Conservation (phyloP, 495 filamentous ascomycete species). For the Aeminium ludgeri region DNA sequence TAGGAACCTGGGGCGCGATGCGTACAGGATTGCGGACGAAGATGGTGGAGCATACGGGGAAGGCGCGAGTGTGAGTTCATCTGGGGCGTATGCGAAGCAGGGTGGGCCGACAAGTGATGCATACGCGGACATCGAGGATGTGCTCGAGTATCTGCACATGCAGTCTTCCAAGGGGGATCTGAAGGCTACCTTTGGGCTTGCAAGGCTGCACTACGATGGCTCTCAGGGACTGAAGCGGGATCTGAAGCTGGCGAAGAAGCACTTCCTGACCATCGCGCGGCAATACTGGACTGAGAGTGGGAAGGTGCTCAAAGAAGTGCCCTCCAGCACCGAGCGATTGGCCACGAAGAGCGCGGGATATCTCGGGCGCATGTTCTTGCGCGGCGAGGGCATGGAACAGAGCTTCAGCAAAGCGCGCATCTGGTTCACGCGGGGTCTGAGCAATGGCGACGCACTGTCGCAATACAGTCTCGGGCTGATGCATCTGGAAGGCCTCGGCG, state of each 20-base stretch:
- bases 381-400: constrained; percentile 78
- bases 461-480: constrained; percentile 76
- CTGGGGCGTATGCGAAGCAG: constrained; percentile 67
- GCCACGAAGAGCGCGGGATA: constrained; percentile 83
- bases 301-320: constrained; percentile 33
- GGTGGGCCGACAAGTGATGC: constrained; percentile 51
- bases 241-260: constrained; percentile 54
- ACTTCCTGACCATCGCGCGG: constrained; percentile 66
- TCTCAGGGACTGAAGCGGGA: constrained; percentile 57
- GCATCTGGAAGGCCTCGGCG: constrained; percentile 70
- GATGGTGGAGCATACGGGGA: constrained; percentile 86
- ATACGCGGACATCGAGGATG: constrained; percentile 74
- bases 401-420: constrained; percentile 53
- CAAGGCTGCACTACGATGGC: constrained; percentile 81
- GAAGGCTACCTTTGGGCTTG: constrained; percentile 78
- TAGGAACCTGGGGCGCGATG: constrained; percentile 52
- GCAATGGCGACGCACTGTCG: constrained; percentile 66
- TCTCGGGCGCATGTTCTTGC: constrained; percentile 81
- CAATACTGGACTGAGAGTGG: constrained; percentile 79
- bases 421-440: constrained; percentile 77
- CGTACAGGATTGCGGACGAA: constrained; percentile 73
- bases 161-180: constrained; percentile 88
- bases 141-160: constrained; percentile 85
- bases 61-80: constrained; percentile 79
- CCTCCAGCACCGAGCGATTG: constrained; percentile 52